Base-by-base conservation (phyloP, 257 asterid genomes). In the Lithospermum erythrorhizon region DNA sequence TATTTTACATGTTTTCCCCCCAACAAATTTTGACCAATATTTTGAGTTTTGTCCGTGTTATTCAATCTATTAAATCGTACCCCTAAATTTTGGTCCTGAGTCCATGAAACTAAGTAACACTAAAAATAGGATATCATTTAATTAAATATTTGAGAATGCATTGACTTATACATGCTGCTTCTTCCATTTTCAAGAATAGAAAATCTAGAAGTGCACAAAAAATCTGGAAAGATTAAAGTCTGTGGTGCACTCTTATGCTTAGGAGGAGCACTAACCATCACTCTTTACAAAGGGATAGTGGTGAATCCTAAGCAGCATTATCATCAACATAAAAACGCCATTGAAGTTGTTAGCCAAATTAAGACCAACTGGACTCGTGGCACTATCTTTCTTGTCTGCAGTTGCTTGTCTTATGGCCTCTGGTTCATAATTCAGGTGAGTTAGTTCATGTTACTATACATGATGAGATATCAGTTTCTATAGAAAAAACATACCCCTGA, bases 401-500 rank as follows among this genome's bases (percentile, higher is more conserved):
- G 94, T 53, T 62, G 75, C 58, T 49, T 84, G 15, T 73, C 82
- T 23, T 80, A 72, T 47, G 87, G 79, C 2, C 0, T 71, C 48
- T 84, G 94, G 95, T 82, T 75, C 75, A 76, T 82, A 14, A 11
- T 74, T 6, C 95, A 84, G 86, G 95, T 83, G 65, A 30, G 37
- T 4, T 24, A 24, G 27, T 24, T 24, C 7, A 30, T 30, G 37
- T 2, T 27, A 27, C 30, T n/a, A 27, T 27, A 6, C 9, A 7
- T 32, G 45, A 32, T 32, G 8, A 32, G 45, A 32, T 10, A 32
- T 9, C 45, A 32, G 3, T 27, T 6, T 27, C 30, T 27, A 27
- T 27, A n/a, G n/a, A n/a, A n/a, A n/a, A n/a, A n/a, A n/a, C n/a
- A n/a, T n/a, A n/a, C n/a, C n/a, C n/a, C n/a, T n/a, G n/a, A n/a